These are phyloP conservation scores for Pleomassaria siparia DNA, from an alignment of 2,329 filamentous ascomycete genomes.

Conservation along the genomic window DNA sequence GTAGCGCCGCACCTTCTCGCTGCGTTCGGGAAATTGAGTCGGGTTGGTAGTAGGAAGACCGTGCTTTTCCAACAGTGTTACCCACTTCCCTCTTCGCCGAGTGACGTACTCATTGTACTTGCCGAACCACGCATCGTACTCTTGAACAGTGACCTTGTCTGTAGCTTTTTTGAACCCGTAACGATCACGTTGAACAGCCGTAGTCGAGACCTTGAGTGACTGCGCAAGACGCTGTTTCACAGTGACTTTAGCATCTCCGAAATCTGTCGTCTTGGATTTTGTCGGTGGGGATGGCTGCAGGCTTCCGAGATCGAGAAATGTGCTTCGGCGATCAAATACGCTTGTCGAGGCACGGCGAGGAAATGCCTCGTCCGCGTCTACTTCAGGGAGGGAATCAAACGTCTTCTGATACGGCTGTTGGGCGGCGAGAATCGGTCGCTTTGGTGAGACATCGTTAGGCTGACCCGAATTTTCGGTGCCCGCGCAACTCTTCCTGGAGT, in stretches of 20 bases:
- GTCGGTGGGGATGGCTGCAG: constrained; percentile 6
- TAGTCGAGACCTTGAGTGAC: neutral
- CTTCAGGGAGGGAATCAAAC: constrained; percentile 33
- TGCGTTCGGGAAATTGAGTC: constrained; percentile 75
- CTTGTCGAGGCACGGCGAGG: constrained; percentile 40
- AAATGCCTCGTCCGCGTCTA: constrained; percentile 37
- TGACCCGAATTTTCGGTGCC: constrained; percentile 1
- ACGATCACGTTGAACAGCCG: constrained; percentile 64
- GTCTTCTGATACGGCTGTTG: constrained; percentile 26
- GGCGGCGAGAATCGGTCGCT: constrained; percentile 5
- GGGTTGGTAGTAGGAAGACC: constrained; percentile 72
- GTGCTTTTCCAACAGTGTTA: constrained; percentile 72
- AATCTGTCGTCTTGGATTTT: constrained; percentile 19
- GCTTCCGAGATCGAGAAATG: constrained; percentile 25
- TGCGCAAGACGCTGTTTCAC: constrained; percentile 1
- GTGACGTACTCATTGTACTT: constrained; percentile 74
- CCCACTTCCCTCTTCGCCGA: constrained; percentile 80
- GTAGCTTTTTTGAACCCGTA: constrained; percentile 92
- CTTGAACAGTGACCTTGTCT: constrained; percentile 71
- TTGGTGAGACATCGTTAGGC: neutral
- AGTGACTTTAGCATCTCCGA: neutral
- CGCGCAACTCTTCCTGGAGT: constrained; percentile 29
- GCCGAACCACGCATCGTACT: constrained; percentile 81
- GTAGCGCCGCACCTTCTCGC: constrained; percentile 83
- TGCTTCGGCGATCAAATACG: constrained; percentile 37